These are phyloP conservation scores for Calvatia gigantea DNA, from an alignment of 768 basidiomycete genomes.

Conservation along the genomic window DNA sequence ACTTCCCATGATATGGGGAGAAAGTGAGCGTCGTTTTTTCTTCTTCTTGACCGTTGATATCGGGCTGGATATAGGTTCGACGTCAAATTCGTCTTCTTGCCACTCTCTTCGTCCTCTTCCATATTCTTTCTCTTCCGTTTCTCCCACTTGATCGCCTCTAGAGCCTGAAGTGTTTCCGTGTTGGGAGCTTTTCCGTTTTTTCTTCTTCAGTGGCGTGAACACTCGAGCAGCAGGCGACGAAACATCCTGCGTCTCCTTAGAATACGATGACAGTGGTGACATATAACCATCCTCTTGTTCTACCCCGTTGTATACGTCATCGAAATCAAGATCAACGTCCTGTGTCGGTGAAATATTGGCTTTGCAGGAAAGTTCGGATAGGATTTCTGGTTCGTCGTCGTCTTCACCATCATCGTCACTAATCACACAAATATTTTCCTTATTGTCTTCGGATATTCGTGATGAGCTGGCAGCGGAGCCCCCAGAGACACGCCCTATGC, in stretches of 20 bases:
- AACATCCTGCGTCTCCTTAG: constrained; percentile 56
- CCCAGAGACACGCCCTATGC: constrained; percentile 17
- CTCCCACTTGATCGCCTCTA: neutral
- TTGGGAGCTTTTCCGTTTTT: constrained; percentile 4
- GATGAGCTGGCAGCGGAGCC: constrained; percentile 31
- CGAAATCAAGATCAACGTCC: constrained; percentile 35
- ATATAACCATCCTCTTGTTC: constrained; percentile 82
- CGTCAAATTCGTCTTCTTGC: constrained; percentile 21
- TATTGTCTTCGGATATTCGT: constrained; percentile 27
- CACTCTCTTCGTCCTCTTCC: neutral
- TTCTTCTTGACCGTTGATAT: constrained; percentile 21
- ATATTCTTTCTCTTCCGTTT: neutral
- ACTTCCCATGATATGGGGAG: neutral
- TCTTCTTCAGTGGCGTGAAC: constrained; percentile 14
- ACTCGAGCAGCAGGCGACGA: constrained; percentile 55
- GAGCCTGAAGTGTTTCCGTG: constrained; percentile 4
- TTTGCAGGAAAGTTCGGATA: constrained; percentile 18
- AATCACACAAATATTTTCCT: constrained; percentile 38
- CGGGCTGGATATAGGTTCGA: constrained; percentile 26
- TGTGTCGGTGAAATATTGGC: constrained; percentile 21
- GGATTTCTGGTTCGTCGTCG: constrained; percentile 21
- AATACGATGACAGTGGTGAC: constrained; percentile 61
- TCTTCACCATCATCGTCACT: constrained; percentile 28
- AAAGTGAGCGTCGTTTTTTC: constrained; percentile 4
- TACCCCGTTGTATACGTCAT: constrained; percentile 43